Evolutionary conservation across 148 eudicot genomes (phyloP).

Genomic region (Limonium bicolor): DNA sequence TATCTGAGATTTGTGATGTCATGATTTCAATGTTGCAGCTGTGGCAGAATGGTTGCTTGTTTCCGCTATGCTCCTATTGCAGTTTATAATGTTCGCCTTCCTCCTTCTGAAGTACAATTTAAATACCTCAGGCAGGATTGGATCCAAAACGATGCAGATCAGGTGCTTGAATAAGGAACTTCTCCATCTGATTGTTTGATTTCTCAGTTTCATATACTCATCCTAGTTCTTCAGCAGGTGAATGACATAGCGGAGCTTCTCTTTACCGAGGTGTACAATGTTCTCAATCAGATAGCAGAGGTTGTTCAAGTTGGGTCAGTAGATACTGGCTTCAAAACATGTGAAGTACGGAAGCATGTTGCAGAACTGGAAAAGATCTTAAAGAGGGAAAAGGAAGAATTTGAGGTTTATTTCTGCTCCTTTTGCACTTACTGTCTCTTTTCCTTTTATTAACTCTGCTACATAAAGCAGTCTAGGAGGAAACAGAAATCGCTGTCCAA

Average conservation of each 20-base stretch:
- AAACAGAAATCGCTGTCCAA: too few relatives aligned
- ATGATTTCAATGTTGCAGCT: constrained; percentile 27
- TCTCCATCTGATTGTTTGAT: neutral
- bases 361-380: constrained; percentile 51
- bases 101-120: constrained; percentile 77
- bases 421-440: too few relatives aligned
- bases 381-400: constrained; percentile 66
- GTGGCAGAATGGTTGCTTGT: constrained; percentile 96
- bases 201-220: neutral
- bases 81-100: constrained; percentile 80
- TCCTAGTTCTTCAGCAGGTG: constrained; percentile 33
- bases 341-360: constrained; percentile 36
- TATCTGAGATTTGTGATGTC: neutral
- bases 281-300: constrained; percentile 48
- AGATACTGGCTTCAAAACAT: constrained; percentile 17
- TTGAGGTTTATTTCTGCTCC: constrained; percentile 43
- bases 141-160: constrained; percentile 51
- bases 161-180: constrained; percentile 28
- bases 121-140: constrained; percentile 57
- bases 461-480: too few relatives aligned
- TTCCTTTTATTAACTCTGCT: neutral
- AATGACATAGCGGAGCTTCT: constrained; percentile 45
- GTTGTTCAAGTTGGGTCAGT: constrained; percentile 22
- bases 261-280: constrained; percentile 62
- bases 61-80: constrained; percentile 95